A percentile compares a stretch with the other conserved stretches of the same genome.
Conservation (phyloP, 2,329 filamentous ascomycete genomes). For the Apiospora hydei region DNA sequence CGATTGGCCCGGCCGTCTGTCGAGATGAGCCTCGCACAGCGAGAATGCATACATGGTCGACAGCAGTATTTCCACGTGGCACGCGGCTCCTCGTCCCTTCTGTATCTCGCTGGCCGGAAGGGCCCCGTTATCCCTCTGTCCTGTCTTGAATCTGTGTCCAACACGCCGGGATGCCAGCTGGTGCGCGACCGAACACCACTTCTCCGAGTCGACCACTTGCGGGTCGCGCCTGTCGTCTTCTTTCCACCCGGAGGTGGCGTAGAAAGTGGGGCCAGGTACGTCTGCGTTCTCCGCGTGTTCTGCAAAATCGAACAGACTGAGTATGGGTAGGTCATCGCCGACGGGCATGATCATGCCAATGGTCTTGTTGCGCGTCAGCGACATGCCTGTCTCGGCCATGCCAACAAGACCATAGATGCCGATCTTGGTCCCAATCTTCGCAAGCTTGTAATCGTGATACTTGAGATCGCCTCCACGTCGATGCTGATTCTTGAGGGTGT, state of each 20-base stretch:
- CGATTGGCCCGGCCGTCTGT: background rate
- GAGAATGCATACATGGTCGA: background rate
- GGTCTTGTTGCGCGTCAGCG: background rate
- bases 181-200: background rate
- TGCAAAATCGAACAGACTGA: background rate
- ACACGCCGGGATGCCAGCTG: background rate
- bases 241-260: background rate
- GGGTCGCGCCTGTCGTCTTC: background rate
- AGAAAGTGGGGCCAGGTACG: background rate
- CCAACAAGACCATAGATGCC: background rate
- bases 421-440: background rate
- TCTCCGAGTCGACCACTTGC: background rate
- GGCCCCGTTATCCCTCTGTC: background rate
- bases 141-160: background rate
- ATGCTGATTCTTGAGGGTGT: background rate
- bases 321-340: background rate
- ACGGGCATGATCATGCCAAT: background rate
- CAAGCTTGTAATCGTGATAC: background rate
- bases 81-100: background rate
- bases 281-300: background rate
- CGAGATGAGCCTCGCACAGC: background rate
- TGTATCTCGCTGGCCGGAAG: background rate
- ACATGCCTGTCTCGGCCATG: background rate
- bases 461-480: background rate
- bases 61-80: background rate